Conservation (phyloP, 2,329 filamentous ascomycete genomes). For the Cladosporium sp. region DNA sequence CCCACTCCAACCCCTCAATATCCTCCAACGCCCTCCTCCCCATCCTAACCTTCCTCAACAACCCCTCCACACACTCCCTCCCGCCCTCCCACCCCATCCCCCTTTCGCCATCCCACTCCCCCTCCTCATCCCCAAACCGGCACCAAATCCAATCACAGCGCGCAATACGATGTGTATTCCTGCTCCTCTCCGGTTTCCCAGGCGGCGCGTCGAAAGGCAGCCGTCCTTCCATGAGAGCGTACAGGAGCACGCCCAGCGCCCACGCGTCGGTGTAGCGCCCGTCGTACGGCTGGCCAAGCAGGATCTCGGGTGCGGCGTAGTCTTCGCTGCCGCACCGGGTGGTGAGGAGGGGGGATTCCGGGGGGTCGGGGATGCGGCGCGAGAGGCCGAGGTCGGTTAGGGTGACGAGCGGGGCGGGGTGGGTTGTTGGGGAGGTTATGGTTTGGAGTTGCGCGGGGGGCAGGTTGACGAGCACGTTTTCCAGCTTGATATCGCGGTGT, state of each 20-base stretch:
- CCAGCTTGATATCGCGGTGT: conserved; percentile 95
- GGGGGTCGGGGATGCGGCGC: conserved; percentile 67
- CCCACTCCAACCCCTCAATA: conserved; percentile 71
- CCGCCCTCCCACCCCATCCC: conserved; percentile 68
- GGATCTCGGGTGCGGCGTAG: conserved; percentile 93
- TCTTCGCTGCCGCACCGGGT: conserved; percentile 95
- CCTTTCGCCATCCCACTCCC: conserved; percentile 74
- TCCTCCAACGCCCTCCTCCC: conserved; percentile 69
- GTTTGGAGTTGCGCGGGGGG: conserved; percentile 59
- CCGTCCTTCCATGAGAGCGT: conserved; percentile 88
- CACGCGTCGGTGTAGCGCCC: conserved; percentile 89
- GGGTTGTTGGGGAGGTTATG: conserved; percentile 63
- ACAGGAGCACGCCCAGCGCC: conserved; percentile 90
- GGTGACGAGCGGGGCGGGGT: conserved; percentile 79
- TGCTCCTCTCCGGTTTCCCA: conserved; percentile 66
- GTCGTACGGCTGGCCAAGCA: conserved; percentile 93
- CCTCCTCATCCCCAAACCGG: conserved; percentile 75
- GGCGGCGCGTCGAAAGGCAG: conserved; percentile 90
- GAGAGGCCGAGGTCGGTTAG: conserved; percentile 90
- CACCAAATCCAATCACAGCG: conserved; percentile 95
- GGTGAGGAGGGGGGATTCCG: conserved; percentile 80
- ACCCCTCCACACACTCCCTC: conserved; percentile 73
- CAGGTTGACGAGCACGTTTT: conserved; percentile 93
- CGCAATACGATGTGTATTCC: conserved; percentile 88
- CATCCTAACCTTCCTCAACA: conserved; percentile 77